Percentiles rank a stretch among this genome's conserved stretches.
Conservation (phyloP, 2,329 filamentous ascomycete species). For the Fusarium austroafricanum region DNA sequence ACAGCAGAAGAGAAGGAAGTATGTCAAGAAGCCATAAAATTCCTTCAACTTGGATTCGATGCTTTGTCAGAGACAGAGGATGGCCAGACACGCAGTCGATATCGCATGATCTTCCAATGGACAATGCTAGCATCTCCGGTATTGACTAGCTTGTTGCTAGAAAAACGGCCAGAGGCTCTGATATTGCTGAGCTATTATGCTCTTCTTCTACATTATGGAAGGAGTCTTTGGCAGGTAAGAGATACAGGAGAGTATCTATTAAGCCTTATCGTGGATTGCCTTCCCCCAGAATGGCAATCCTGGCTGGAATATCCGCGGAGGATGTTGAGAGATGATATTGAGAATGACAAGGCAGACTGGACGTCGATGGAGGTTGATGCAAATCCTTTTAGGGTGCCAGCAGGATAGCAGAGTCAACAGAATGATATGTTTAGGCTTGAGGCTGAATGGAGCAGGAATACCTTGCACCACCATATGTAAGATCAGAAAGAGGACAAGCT, state of each 20-base stretch:
- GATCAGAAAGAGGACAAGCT: no score
- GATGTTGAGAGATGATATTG: neutral
- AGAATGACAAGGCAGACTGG: neutral
- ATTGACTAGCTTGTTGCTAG: neutral
- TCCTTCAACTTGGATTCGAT: constrained; percentile 28
- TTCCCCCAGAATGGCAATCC: constrained; percentile 17
- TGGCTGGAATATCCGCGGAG: constrained; percentile 17
- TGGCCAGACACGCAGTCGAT: neutral
- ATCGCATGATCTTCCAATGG: constrained; percentile 34
- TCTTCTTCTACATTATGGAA: constrained; percentile 18
- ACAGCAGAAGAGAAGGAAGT: neutral
- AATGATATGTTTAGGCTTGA: no score
- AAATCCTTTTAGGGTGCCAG: no score
- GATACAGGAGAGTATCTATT: constrained; percentile 21
- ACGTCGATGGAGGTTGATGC: no score
- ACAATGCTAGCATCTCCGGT: constrained; percentile 20
- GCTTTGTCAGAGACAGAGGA: neutral
- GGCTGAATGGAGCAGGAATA: no score
- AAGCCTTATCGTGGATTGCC: constrained; percentile 8
- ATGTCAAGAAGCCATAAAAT: neutral
- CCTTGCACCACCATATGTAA: no score
- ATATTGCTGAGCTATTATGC: constrained; percentile 25
- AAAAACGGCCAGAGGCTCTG: neutral
- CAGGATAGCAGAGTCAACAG: no score
- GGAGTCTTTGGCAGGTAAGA: constrained; percentile 20